Base-by-base conservation (phyloP, 2,329 filamentous ascomycete species). In the Rachicladosporium sp. region DNA sequence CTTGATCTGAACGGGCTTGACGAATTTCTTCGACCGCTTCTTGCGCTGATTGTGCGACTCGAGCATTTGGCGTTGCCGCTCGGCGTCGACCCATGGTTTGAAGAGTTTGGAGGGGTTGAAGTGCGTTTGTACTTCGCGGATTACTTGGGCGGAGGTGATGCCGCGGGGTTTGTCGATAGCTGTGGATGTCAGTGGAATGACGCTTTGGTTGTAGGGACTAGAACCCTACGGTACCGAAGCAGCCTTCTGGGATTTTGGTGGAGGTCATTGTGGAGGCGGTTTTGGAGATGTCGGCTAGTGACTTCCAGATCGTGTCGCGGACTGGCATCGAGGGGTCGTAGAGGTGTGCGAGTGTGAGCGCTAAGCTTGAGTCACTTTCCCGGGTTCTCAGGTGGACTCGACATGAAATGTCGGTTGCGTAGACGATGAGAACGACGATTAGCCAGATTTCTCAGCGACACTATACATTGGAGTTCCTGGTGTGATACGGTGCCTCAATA, bases 111-210 rank as follows among this genome's bases (percentile, higher is more conserved):
- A 96, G 8, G 78, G 75, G 50, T 87, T 85, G 71, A 96, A 93
- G 49, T 81, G 75, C 12, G 72, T 66, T 66, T 96, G 87, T 43
- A 93, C 78, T 56, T 89, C 81, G 57, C 89, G 87, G 49, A 98
- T 76, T 30, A 93, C 82, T 61, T 93, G 85, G 37, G 88, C 88
- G 29, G 89, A 96, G 58, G 82, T 86, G 54, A 89, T 76, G 53
- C 80, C 82, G 54, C 79, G 70, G 21, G 91, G 91, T 65, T 98
- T 98, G 67, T 94, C 86, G 62, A 98, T 82, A 60, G 85, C 89
- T 94, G 51, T 10, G 29, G 35, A 19, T 23, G 15, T 19, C 15
- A 19, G 15, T 19, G 3, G 15, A 19, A 19, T 19, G 43, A 39
- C 40, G 29, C 21, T 19, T 11, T 27, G 19, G 47, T 43, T 50